A percentile compares a stretch with the other conserved stretches of the same genome.
These are phyloP conservation scores for Acrocalymma vagum DNA, from an alignment of 2,329 filamentous ascomycete genomes.

Conservation along the genomic window DNA sequence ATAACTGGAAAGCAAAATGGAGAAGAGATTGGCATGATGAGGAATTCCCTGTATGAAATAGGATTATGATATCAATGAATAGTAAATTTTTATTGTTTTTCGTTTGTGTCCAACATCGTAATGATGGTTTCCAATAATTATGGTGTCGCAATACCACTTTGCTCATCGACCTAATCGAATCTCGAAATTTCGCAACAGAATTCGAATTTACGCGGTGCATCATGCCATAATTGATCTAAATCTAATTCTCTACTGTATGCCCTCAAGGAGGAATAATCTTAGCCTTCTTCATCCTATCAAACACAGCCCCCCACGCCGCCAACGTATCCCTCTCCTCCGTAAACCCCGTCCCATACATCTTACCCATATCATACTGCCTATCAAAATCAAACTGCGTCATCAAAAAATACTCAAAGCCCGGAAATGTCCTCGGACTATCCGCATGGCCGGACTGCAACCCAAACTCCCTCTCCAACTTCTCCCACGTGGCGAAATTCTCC, in stretches of 20 bases:
- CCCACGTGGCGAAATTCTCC: slow-evolving; percentile 33
- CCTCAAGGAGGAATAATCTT: slow-evolving; percentile 55
- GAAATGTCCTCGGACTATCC: slow-evolving; percentile 45
- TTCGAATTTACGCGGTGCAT: too few relatives aligned
- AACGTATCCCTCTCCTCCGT: slow-evolving; percentile 50
- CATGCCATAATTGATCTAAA: too few relatives aligned
- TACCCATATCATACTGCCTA: slow-evolving; percentile 55
- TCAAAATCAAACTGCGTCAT: slow-evolving; percentile 56
- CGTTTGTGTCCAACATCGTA: too few relatives aligned
- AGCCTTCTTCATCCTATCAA: slow-evolving; percentile 54
- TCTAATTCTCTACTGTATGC: too few relatives aligned
- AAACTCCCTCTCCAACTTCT: slow-evolving; percentile 27
- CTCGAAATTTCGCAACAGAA: too few relatives aligned
- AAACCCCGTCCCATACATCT: slow-evolving; percentile 54
- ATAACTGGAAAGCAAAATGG: too few relatives aligned
- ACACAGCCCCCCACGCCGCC: slow-evolving; percentile 52
- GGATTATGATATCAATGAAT: too few relatives aligned
- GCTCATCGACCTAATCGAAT: too few relatives aligned
- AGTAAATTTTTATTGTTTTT: too few relatives aligned
- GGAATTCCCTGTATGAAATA: too few relatives aligned
- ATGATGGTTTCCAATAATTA: too few relatives aligned
- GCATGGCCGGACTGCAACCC: slow-evolving; percentile 49
- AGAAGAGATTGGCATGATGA: slow-evolving; percentile 1
- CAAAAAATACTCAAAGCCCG: slow-evolving; percentile 54
- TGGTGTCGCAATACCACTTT: too few relatives aligned